A percentile compares a stretch with the other conserved stretches of the same genome.
Conservation (phyloP, 176 grass and related monocot genomes). For the Juncus effusus region DNA sequence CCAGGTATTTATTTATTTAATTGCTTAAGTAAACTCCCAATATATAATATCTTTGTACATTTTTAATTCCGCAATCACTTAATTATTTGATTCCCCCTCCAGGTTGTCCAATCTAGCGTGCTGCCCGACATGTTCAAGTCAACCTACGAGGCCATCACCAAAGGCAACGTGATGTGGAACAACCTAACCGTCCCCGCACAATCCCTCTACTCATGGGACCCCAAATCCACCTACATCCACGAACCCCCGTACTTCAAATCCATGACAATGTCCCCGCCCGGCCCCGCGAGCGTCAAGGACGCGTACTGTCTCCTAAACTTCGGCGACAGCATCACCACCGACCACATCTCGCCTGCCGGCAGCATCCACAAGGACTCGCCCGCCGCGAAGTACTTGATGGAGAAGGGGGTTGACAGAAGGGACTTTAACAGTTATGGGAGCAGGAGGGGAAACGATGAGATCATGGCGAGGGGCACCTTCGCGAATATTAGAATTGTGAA, state of each 20-base stretch:
- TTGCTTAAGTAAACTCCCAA: neutral
- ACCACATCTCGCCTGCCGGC: slow-evolving; percentile 91
- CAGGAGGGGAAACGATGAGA: slow-evolving; percentile 77
- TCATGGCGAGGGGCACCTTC: slow-evolving; percentile 96
- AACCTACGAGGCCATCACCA: slow-evolving; percentile 81
- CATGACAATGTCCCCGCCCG: slow-evolving; percentile 86
- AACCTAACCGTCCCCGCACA: slow-evolving; percentile 62
- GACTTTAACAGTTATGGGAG: slow-evolving; percentile 93
- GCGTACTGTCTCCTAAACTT: slow-evolving; percentile 87
- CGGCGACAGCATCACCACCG: slow-evolving; percentile 87
- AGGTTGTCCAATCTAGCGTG: slow-evolving; percentile 85
- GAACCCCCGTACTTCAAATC: slow-evolving; percentile 84
- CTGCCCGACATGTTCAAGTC: slow-evolving; percentile 91
- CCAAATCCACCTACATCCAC: slow-evolving; percentile 82
- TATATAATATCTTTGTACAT: neutral
- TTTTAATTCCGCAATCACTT: neutral
- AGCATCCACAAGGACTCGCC: slow-evolving; percentile 92
- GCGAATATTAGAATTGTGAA: slow-evolving; percentile 95
- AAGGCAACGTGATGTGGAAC: slow-evolving; percentile 95
- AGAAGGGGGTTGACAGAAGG: slow-evolving; percentile 63
- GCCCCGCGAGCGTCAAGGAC: slow-evolving; percentile 58
- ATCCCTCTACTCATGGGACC: slow-evolving; percentile 76
- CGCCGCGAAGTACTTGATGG: slow-evolving; percentile 78
- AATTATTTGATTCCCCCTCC: neutral
- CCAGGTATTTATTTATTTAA: slow-evolving; percentile 34